Percentiles rank a stretch among this genome's conserved stretches.
These are phyloP conservation scores for Aspergillus hancockii DNA, from an alignment of 495 filamentous ascomycete genomes.

Conservation along the genomic window DNA sequence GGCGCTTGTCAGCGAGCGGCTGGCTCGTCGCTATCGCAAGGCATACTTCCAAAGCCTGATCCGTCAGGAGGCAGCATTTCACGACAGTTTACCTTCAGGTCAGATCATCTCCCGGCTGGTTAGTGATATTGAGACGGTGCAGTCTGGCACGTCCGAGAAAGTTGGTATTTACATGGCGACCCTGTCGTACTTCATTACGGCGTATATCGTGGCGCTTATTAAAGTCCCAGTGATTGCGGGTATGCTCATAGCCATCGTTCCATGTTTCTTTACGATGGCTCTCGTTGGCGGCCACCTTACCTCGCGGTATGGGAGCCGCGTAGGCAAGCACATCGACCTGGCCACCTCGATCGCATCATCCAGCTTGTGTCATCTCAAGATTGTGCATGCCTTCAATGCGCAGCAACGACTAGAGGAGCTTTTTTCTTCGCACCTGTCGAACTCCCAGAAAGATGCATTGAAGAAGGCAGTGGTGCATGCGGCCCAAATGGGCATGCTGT, in stretches of 20 bases:
- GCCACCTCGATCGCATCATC: constrained; percentile 51
- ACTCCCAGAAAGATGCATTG: constrained; percentile 50
- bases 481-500: constrained; percentile 58
- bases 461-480: constrained; percentile 59
- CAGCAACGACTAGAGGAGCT: constrained; percentile 48
- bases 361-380: constrained; percentile 41
- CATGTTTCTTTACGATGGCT: constrained; percentile 65
- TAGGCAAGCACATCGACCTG: constrained; percentile 45
- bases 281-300: constrained; percentile 59
- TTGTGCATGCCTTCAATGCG: constrained; percentile 52
- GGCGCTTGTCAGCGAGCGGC: constrained; percentile 61
- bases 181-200: constrained; percentile 59
- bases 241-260: constrained; percentile 55
- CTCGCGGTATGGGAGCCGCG: constrained; percentile 53
- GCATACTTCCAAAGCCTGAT: constrained; percentile 57
- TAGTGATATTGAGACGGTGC: constrained; percentile 58
- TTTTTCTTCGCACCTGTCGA: constrained; percentile 44
- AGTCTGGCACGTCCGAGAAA: constrained; percentile 65
- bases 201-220: constrained; percentile 64
- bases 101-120: constrained; percentile 61
- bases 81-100: constrained; percentile 52
- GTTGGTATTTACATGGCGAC: constrained; percentile 60
- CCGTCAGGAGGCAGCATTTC: constrained; percentile 58
- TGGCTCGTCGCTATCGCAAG: constrained; percentile 59
- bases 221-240: constrained; percentile 48